Base-by-base conservation (phyloP, 2,329 filamentous ascomycete genomes). In the Epichloe uncinata region DNA sequence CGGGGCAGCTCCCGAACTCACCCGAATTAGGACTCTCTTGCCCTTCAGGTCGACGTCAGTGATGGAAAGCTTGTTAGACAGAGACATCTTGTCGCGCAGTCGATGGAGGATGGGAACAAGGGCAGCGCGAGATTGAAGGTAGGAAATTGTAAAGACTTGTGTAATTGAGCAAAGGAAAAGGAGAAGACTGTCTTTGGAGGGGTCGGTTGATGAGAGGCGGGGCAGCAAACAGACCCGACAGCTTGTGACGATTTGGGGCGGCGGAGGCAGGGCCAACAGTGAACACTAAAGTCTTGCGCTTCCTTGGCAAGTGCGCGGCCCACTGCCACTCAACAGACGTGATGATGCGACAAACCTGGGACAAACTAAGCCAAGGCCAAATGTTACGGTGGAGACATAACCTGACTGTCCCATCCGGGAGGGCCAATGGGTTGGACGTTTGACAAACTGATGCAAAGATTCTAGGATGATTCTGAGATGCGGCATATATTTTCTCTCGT, bases 1-100 rank as follows among this genome's bases (percentile, higher is more conserved):
- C 8, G 35, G 41, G 22, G 33, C 38, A 50, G 43, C 34, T 50
- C 45, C 45, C 51, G 48, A 54, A 75, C 86, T 70, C 79, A 95
- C 93, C 66, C 93, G 86, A 69, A 98, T 96, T 63, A 98, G 79
- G 71, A 97, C 93, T 63, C 90, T 83, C 83, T 98, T 98, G 81
- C 79, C 91, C 82, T 95, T 95, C 72, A 98, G 79, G 73, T 98
- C 90, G 64, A 95, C 84, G 67, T 98, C 91, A 59, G 82, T 87
- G 72, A 98, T 96, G 60, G 89, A 87, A 63, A 98, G 87, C 81
- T 98, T 98, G 81, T 83, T 96, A 63, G 90, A 87, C 68, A 98
- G 87, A 82, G 93, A 97, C 93, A 98, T 98, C 54, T 63, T 81
- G 66, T 56, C 53, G 49, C 22, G 44, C n/a, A 41, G 40, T 50